These are phyloP conservation scores for Jackrogersella multiformis DNA, from an alignment of 495 filamentous ascomycete genomes.

Conservation along the genomic window DNA sequence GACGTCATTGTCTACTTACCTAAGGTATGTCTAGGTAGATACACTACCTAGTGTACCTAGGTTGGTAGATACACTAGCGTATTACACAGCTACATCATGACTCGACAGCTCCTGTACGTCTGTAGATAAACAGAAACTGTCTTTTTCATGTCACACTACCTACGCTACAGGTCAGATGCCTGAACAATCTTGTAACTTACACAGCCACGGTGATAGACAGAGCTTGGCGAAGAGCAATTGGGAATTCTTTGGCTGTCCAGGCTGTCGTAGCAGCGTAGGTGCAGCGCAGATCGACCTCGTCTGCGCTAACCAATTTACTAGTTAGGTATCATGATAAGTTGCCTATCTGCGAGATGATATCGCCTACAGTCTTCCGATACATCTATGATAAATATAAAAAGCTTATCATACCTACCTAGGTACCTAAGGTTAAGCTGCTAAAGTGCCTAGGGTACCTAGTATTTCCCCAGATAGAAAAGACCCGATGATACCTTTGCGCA, in stretches of 20 bases:
- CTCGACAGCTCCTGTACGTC: not conserved
- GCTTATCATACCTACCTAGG: no score
- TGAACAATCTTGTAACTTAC: no score
- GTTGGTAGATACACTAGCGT: no score
- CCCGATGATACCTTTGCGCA: constrained; percentile 18
- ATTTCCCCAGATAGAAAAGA: not conserved
- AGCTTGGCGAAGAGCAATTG: constrained; percentile 20
- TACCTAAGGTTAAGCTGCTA: no score
- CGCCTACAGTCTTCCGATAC: no score
- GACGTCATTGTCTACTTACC: constrained; percentile 29
- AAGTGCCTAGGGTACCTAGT: not conserved
- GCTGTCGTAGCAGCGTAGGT: constrained; percentile 7
- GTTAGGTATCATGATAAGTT: constrained; percentile 23
- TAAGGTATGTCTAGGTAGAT: not conserved
- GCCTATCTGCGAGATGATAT: no score
- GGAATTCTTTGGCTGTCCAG: not conserved
- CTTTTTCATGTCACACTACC: constrained; percentile 11
- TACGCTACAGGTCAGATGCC: constrained; percentile 1
- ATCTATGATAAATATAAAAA: no score
- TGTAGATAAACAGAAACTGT: not conserved
- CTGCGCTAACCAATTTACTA: constrained; percentile 22
- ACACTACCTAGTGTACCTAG: no score
- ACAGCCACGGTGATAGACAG: constrained; percentile 16
- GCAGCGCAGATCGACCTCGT: constrained; percentile 13
- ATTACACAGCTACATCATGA: not conserved